phyloP scores from a whole-genome alignment of 1,284 basidiomycete genomes.

The Fomitopsis pinicola region DNA sequence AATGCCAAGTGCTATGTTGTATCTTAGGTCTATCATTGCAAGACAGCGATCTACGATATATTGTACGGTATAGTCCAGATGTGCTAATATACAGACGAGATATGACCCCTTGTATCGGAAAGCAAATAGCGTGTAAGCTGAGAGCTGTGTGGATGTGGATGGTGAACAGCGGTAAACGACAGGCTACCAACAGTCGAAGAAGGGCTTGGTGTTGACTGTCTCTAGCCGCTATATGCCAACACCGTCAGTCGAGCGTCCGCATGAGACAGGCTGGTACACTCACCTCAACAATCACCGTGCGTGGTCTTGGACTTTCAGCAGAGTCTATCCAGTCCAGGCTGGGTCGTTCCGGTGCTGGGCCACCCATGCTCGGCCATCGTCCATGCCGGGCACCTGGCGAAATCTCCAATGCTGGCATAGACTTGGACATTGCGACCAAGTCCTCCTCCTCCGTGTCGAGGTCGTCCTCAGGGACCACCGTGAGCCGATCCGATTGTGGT shows the following conservation, averaged over 20 bases:
- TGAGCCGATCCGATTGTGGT: conserved; percentile 28
- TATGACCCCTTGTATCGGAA: conserved; percentile 1
- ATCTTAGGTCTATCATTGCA: neutral
- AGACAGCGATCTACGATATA: conserved; percentile 1
- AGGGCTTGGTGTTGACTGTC: conserved; percentile 58
- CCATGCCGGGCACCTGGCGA: conserved; percentile 33
- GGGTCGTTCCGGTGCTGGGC: conserved; percentile 26
- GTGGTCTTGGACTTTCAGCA: conserved; percentile 41
- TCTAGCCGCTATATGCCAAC: conserved; percentile 58
- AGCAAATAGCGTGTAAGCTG: conserved; percentile 3
- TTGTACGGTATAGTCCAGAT: conserved; percentile 4
- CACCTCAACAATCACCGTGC: conserved; percentile 69
- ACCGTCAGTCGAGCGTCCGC: neutral
- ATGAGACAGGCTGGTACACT: conserved; percentile 15
- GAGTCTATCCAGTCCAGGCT: conserved; percentile 69
- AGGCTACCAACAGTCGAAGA: conserved; percentile 66
- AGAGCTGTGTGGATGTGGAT: neutral
- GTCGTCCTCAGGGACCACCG: conserved; percentile 50
- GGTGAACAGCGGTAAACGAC: neutral
- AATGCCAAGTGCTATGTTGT: neutral
- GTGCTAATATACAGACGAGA: conserved; percentile 9
- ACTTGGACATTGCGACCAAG: conserved; percentile 68
- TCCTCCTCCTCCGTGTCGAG: conserved; percentile 69
- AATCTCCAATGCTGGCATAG: conserved; percentile 62
- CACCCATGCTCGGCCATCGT: conserved; percentile 40